Base-by-base conservation (phyloP, 768 basidiomycete species). In the Kondoa subrosea region DNA sequence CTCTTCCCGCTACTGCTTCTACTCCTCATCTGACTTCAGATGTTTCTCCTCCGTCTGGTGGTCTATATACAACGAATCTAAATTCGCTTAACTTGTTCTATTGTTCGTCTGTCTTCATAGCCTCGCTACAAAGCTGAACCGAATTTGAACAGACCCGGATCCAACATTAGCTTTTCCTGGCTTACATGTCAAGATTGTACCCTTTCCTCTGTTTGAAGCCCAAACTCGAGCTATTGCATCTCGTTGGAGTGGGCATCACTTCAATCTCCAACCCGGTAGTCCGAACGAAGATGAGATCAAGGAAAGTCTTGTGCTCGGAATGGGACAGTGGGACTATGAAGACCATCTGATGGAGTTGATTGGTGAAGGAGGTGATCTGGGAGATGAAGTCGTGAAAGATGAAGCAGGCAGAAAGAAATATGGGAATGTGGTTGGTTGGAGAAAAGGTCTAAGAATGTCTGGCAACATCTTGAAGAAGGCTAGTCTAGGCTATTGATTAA, bases 31-130 rank as follows among this genome's bases (percentile, higher is more conserved):
- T 72, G 34, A 29, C 75, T 63, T 61, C 57, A n/a, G 26, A n/a
- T 15, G 64, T 62, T 8, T 32, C 56, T 4, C 67, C 75, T 68
- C 65, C 73, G 33, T 64, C 69, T 0, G 74, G 73, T 21, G 77
- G 76, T 3, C 65, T 77, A 50, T 67, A 71, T 1, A 69, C 78
- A 56, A 72, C 75, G 40, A 68, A 73, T 17, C 70, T 79, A 40
- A 78, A 79, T 66, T 76, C 76, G 59, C 57, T 76, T 15, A 64
- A 77, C 69, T 64, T 77, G 27, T 79, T 79, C 69, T 72, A 78
- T 66, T 57, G 76, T 12, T 74, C 72, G 0, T 77, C 78, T 67
- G 70, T 76, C 27, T 74, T 73, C 1, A 71, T 77, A 21, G 75
- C 75, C 14, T 79, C 67, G 72, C 76, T 1, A 72, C 70, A 4